A percentile compares a stretch with the other conserved stretches of the same genome.
phyloP scores from a whole-genome alignment of 1,284 basidiomycete genomes.

The Ceratobasidium sp. region DNA sequence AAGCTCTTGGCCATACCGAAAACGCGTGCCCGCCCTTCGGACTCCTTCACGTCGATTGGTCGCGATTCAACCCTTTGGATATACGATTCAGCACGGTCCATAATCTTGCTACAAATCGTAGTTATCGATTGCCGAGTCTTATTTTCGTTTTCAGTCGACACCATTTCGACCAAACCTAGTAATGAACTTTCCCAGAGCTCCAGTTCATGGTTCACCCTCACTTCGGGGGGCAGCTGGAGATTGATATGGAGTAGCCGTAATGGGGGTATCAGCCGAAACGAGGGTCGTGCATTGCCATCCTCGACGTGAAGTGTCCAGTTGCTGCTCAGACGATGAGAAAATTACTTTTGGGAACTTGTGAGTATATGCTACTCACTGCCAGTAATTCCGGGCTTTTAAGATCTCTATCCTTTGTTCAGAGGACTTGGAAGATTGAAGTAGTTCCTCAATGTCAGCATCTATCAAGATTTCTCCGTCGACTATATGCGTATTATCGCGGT shows the following conservation, averaged over 20 bases:
- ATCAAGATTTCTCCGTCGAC: slow-evolving; percentile 72
- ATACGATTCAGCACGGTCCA: slow-evolving; percentile 42
- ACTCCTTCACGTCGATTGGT: slow-evolving; percentile 53
- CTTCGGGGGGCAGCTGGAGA: slow-evolving; percentile 49
- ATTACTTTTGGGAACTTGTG: slow-evolving; percentile 43
- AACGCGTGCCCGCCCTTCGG: slow-evolving; percentile 56
- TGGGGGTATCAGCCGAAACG: slow-evolving; percentile 78
- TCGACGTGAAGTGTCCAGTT: slow-evolving; percentile 79
- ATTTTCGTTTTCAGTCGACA: slow-evolving; percentile 67
- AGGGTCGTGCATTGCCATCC: slow-evolving; percentile 75
- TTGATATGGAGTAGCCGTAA: slow-evolving; percentile 72
- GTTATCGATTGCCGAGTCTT: slow-evolving; percentile 50
- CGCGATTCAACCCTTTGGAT: slow-evolving; percentile 41
- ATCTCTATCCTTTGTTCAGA: slow-evolving; percentile 64
- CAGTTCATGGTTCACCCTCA: slow-evolving; percentile 56
- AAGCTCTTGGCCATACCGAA: slow-evolving; percentile 53
- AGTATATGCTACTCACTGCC: slow-evolving; percentile 68
- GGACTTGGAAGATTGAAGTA: slow-evolving; percentile 61
- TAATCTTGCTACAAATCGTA: slow-evolving; percentile 51
- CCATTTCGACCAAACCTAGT: slow-evolving; percentile 60
- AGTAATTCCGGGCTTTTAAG: slow-evolving; percentile 75
- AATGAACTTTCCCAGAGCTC: slow-evolving; percentile 70
- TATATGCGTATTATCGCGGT: slow-evolving; percentile 56
- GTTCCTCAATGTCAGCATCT: slow-evolving; percentile 66
- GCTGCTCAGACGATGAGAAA: slow-evolving; percentile 58